These are phyloP conservation scores for Neurospora sp. DNA, from an alignment of 495 filamentous ascomycete genomes.

Conservation along the genomic window DNA sequence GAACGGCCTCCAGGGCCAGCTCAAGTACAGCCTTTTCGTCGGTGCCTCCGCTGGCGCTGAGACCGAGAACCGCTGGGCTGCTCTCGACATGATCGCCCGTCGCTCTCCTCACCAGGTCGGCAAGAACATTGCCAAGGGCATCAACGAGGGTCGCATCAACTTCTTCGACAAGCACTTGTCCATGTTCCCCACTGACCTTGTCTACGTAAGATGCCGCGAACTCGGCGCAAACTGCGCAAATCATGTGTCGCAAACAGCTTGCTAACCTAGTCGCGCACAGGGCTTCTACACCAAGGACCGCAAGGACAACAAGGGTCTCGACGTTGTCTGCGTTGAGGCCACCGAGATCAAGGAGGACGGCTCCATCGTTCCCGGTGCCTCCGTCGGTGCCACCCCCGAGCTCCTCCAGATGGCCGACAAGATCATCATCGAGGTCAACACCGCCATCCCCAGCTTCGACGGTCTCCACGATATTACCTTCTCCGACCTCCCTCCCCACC, in stretches of 20 bases:
- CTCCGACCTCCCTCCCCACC: constrained; percentile 67
- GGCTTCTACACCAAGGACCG: constrained; percentile 77
- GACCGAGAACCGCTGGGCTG: constrained; percentile 85
- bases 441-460: constrained; percentile 71
- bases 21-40: constrained; percentile 80
- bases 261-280: not conserved
- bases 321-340: constrained; percentile 81
- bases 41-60: constrained; percentile 83
- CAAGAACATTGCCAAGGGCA: constrained; percentile 83
- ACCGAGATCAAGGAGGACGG: constrained; percentile 88
- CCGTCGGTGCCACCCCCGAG: constrained; percentile 78
- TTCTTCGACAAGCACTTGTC: constrained; percentile 91
- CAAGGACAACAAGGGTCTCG: constrained; percentile 54
- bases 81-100: constrained; percentile 79
- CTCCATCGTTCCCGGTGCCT: constrained; percentile 81
- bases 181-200: constrained; percentile 86
- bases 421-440: constrained; percentile 93
- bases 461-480: constrained; percentile 88
- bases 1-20: constrained; percentile 74
- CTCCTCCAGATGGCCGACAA: constrained; percentile 85
- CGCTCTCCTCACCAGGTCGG: constrained; percentile 82
- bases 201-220: constrained; percentile 38
- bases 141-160: constrained; percentile 79
- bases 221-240: not conserved
- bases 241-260: not conserved